Evolutionary conservation across 495 filamentous ascomycete genomes (phyloP), one percentile per base, ranked within the genome.

Genomic region (Gamarada debralockiae): DNA sequence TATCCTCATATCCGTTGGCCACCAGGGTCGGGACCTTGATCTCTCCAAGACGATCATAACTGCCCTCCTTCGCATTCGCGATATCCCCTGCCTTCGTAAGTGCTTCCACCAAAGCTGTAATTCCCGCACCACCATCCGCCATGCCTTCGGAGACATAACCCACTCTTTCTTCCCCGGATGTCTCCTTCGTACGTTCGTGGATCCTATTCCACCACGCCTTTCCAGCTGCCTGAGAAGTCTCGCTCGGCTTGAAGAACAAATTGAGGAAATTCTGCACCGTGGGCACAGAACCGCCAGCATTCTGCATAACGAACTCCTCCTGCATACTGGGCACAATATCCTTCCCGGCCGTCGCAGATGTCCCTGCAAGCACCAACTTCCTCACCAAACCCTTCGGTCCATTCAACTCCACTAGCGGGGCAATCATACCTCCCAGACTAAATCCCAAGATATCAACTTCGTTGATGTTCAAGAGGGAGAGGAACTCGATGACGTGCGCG

Each of bases 1-100:
- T 48, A 51, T 70, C 68, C 55, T 65, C 45, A 59, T 57, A 25
- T 21, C 69, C 66, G 50, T 69, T 67, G 7, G 59, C 55, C n/a
- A 70, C 58, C 39, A 70, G 49, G 1, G 70, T 62, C 33, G 62
- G 62, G 33, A 65, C 63, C 38, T 61, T 52, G 45, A 71, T 44
- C 40, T 58, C 61, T 22, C 29, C 33, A 14, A 70, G 48, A 42
- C 64, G 17, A 17, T 62, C 57, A 57, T 58, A 67, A 13, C 55
- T 60, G 22, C 63, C 63, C n/a, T n/a, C n/a, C n/a, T n/a, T n/a
- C 9, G 58, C 61, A 31, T 14, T n/a, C 17, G 27, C 25, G 45
- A 17, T 45, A 45, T 9, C 21, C 20, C 3, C 42, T 2, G 12
- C 17, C 23, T 45, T 45, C 12, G 3, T 29, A 10, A 25, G 23